Evolutionary conservation across 306 rosid species (phyloP).

Genomic region (Prunus dulcis): DNA sequence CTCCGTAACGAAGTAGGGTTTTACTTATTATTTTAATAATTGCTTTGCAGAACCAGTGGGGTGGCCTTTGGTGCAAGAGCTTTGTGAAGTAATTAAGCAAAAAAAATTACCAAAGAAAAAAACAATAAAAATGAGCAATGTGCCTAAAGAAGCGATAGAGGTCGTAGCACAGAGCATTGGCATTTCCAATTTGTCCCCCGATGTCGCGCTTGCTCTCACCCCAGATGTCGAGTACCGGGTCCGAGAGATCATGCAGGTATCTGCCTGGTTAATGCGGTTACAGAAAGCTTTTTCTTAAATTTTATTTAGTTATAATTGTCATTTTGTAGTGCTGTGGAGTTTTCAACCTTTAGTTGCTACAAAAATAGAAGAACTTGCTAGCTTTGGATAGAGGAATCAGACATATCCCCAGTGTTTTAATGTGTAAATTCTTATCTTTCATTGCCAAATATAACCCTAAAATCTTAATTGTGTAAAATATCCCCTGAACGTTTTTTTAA

Average conservation of each 20-base stretch:
- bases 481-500: neutral
- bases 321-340: neutral
- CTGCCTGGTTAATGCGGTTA: neutral
- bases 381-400: neutral
- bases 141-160: constrained; percentile 89
- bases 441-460: neutral
- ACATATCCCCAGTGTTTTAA: constrained; percentile 3
- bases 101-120: neutral
- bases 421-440: neutral
- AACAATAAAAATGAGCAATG: constrained; percentile 46
- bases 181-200: constrained; percentile 67
- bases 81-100: neutral
- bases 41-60: constrained; percentile 1
- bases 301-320: neutral
- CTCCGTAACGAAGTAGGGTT: neutral
- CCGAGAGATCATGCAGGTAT: constrained; percentile 94
- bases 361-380: neutral
- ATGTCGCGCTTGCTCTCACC: constrained; percentile 72
- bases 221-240: constrained; percentile 92
- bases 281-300: neutral
- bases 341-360: neutral
- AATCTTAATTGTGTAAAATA: neutral
- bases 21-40: neutral
- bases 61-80: neutral
- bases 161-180: constrained; percentile 88